Conservation (phyloP, 805 yeast species). For the Dipodascus geniculatus region DNA sequence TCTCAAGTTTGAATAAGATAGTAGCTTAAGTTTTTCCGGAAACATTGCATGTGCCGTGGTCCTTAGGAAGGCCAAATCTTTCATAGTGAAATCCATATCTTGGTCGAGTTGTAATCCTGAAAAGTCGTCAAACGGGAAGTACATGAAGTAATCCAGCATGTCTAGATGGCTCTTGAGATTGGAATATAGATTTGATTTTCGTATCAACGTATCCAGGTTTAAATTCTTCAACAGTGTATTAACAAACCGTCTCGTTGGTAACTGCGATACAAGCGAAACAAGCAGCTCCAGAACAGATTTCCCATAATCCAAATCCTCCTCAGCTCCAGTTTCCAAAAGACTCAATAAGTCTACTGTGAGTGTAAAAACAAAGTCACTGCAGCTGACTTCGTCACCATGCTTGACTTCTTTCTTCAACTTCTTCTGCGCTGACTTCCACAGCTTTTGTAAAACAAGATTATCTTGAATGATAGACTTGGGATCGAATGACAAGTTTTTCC, state of each 20-base stretch:
- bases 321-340: slow-evolving; percentile 2
- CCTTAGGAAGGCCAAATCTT: slow-evolving; percentile 18
- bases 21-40: slow-evolving; percentile 15
- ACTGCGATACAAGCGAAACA: slow-evolving; percentile 26
- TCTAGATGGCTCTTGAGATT: not conserved
- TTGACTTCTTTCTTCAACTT: slow-evolving; percentile 12
- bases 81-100: slow-evolving; percentile 10
- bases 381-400: not conserved
- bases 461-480: slow-evolving; percentile 12
- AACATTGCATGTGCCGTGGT: slow-evolving; percentile 13
- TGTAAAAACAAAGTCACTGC: slow-evolving; percentile 13
- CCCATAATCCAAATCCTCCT: slow-evolving; percentile 2
- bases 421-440: slow-evolving; percentile 17
- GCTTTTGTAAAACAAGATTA: slow-evolving; percentile 13
- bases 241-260: slow-evolving; percentile 31
- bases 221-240: slow-evolving; percentile 23
- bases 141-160: slow-evolving; percentile 19
- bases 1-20: slow-evolving; percentile 20
- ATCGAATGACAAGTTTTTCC: slow-evolving; percentile 22
- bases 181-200: slow-evolving; percentile 3
- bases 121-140: slow-evolving; percentile 34
- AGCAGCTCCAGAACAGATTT: slow-evolving; percentile 19
- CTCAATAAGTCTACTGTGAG: slow-evolving; percentile 13
- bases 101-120: slow-evolving; percentile 23
- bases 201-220: slow-evolving; percentile 17